Conservation (phyloP, 1,284 basidiomycete species). For the Melampsora abietis-canadensis region DNA sequence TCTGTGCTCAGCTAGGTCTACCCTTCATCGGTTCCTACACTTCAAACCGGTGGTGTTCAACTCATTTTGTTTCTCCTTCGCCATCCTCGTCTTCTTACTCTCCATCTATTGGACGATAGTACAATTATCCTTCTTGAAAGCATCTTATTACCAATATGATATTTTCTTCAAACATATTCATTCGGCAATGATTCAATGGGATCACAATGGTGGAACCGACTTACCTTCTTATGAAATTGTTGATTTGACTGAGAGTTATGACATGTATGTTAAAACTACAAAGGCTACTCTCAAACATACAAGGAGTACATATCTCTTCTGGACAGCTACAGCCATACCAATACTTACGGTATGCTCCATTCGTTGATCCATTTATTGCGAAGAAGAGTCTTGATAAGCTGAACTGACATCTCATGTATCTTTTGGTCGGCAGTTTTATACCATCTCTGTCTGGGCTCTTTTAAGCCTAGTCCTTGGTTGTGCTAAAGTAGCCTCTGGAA, state of each 20-base stretch:
- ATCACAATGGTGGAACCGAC: neutral
- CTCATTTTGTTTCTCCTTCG: constrained; percentile 2
- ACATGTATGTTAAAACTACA: neutral
- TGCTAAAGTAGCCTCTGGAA: neutral
- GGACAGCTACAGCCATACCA: neutral
- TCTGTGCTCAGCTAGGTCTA: neutral
- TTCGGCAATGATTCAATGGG: constrained; percentile 1
- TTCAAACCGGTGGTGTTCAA: neutral
- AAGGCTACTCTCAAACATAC: neutral
- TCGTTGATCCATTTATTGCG: neutral
- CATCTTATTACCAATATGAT: constrained; percentile 45
- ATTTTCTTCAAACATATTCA: constrained; percentile 1
- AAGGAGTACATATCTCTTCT: neutral
- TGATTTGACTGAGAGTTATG: neutral
- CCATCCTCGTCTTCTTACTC: neutral
- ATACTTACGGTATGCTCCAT: neutral
- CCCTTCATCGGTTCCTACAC: constrained; percentile 2
- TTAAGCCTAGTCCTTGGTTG: constrained; percentile 1
- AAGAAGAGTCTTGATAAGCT: neutral
- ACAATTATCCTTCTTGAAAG: constrained; percentile 15
- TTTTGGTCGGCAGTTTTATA: neutral
- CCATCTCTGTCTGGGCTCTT: constrained; percentile 2
- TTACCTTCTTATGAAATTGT: neutral
- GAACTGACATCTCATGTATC: neutral
- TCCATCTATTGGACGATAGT: neutral